phyloP scores from a whole-genome alignment of 1,284 basidiomycete genomes.

The Heterobasidion annosum region DNA sequence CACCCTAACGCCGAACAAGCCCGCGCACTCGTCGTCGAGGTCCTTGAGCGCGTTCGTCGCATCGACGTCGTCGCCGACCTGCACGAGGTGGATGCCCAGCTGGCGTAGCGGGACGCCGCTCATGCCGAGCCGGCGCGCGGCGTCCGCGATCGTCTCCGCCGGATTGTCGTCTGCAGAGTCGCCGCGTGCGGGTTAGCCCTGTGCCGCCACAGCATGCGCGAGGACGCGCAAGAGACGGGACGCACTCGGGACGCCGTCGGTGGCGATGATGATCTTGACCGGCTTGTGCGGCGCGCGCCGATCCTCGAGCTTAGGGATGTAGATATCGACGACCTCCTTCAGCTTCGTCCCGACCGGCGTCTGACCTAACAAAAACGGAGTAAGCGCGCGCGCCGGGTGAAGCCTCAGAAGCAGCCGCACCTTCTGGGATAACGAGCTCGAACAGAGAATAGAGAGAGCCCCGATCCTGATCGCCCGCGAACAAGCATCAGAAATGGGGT shows the following conservation, averaged over 20 bases:
- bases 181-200: not conserved
- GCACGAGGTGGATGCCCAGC: conserved; percentile 44
- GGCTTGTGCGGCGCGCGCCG: conserved; percentile 24
- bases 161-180: conserved; percentile 38
- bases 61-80: conserved; percentile 35
- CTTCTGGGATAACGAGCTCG: conserved; percentile 6
- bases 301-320: conserved; percentile 28
- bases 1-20: conserved; percentile 28
- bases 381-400: not conserved
- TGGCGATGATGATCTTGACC: conserved; percentile 34
- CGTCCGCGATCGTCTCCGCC: conserved; percentile 34
- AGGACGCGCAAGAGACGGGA: not conserved
- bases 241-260: conserved; percentile 41
- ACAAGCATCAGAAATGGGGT: not conserved
- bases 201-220: not conserved
- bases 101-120: conserved; percentile 19
- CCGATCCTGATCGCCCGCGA: conserved; percentile 3
- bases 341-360: conserved; percentile 37
- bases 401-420: not conserved
- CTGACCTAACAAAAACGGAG: conserved; percentile 16
- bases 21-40: conserved; percentile 35
- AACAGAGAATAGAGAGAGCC: conserved; percentile 5
- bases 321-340: conserved; percentile 26
- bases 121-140: conserved; percentile 38
- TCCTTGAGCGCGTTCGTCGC: conserved; percentile 34